Evolutionary conservation across 2,329 filamentous ascomycete species (phyloP), one percentile per base, ranked within the genome.

Genomic region (Erysiphe pisi): DNA sequence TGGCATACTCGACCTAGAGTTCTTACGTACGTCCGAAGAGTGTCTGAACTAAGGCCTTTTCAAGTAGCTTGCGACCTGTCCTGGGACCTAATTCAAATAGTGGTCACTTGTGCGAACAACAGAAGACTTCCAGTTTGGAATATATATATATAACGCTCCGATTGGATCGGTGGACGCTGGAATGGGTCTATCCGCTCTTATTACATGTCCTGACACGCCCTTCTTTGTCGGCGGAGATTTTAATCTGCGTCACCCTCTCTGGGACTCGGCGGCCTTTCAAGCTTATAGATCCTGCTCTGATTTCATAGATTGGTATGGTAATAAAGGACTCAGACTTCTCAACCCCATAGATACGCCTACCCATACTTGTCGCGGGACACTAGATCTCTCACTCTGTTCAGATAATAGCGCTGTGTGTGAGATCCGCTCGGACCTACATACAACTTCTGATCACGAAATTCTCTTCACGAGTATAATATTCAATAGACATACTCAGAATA

Each of bases 401-500:
- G 16, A 71, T 47, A 31, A 12, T 40, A 9, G 65, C 16, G 28
- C 65, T 3, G 40, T 36, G 6, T 71, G 65, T 45, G 36, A 71
- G 40, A 43, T 71, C 16, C 36, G 20, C 11, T 4, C 40, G 43
- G 65, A 71, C 18, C 16, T 45, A n/a, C 31, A 71, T n/a, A 71
- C 65, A 12, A 71, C 65, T 20, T 71, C n/a, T 18, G 65, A 71
- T 31, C 65, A 71, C 36, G 65, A 71, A 31, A n/a, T 20, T 71
- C 28, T 71, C 4, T 2, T 71, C 18, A 71, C 65, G 40, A 71
- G 16, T 18, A 71, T 71, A 58, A 36, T 2, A 2, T 36, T 36
- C 31, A 36, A 1, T 36, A 36, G 31, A 36, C 31, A 36, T 36
- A 65, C 4, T 65, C 18, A 65, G 12, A 52, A 52, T 22, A 3